These are phyloP conservation scores for Trametes coccinea DNA, from an alignment of 768 basidiomycete species.

Conservation along the genomic window DNA sequence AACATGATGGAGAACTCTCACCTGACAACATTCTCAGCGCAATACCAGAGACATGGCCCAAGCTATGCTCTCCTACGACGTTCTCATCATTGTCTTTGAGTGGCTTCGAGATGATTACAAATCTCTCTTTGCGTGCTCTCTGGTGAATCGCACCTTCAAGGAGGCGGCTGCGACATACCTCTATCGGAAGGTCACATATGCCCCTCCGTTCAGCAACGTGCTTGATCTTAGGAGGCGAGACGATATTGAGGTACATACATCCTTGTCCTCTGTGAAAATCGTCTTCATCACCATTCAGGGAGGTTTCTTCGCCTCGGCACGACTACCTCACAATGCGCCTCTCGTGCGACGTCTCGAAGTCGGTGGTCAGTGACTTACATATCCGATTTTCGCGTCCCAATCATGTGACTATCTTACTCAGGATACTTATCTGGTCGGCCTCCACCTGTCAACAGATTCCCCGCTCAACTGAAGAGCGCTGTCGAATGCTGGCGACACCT, in stretches of 20 bases:
- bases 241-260: conserved; percentile 34
- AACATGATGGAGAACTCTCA: too few species aligned
- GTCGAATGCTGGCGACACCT: conserved; percentile 25
- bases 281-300: background rate
- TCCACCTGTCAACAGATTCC: conserved; percentile 17
- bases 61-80: conserved; percentile 17
- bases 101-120: conserved; percentile 36
- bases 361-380: conserved; percentile 1
- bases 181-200: conserved; percentile 46
- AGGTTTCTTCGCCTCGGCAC: conserved; percentile 9
- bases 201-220: conserved; percentile 36
- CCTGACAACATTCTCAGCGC: too few species aligned
- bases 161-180: conserved; percentile 45
- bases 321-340: conserved; percentile 17
- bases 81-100: conserved; percentile 32
- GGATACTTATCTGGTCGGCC: conserved; percentile 24
- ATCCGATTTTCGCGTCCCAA: too few species aligned
- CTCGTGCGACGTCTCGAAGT: conserved; percentile 13
- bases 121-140: conserved; percentile 41
- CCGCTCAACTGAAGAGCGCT: conserved; percentile 17
- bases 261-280: background rate
- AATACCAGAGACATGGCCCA: background rate
- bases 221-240: conserved; percentile 40
- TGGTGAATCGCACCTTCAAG: conserved; percentile 50
- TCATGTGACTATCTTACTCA: conserved; percentile 32